A percentile compares a stretch with the other conserved stretches of the same genome.
These are phyloP conservation scores for Madurella mycetomatis DNA, from an alignment of 2,329 filamentous ascomycete genomes.

Conservation along the genomic window DNA sequence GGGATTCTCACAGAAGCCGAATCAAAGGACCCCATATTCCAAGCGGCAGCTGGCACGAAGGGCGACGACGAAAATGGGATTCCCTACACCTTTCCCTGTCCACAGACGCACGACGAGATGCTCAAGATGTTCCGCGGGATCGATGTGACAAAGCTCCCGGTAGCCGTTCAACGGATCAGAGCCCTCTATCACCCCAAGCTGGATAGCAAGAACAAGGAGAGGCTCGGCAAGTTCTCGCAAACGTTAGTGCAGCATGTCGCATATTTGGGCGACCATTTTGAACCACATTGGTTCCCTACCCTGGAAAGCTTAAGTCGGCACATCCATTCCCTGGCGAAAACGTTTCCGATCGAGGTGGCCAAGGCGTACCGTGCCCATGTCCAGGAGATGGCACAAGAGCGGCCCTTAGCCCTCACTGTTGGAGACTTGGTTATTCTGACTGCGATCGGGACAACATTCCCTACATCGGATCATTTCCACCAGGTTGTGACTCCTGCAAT, in stretches of 20 bases:
- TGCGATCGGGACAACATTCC: slow-evolving; percentile 78
- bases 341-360: slow-evolving; percentile 73
- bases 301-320: slow-evolving; percentile 82
- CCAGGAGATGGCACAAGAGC: slow-evolving; percentile 44
- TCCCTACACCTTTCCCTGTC: slow-evolving; percentile 83
- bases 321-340: slow-evolving; percentile 86
- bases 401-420: slow-evolving; percentile 50
- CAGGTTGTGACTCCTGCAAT: slow-evolving; percentile 88
- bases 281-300: slow-evolving; percentile 56
- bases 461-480: slow-evolving; percentile 96
- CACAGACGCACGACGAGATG: slow-evolving; percentile 71
- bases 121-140: slow-evolving; percentile 61
- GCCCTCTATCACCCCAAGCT: slow-evolving; percentile 90
- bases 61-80: slow-evolving; percentile 53
- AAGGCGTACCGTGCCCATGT: slow-evolving; percentile 74
- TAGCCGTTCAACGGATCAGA: slow-evolving; percentile 82
- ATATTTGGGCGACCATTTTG: slow-evolving; percentile 42
- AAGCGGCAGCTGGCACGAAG: slow-evolving; percentile 40
- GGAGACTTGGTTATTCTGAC: slow-evolving; percentile 82
- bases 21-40: slow-evolving; percentile 49
- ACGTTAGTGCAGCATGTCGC: slow-evolving; percentile 61
- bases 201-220: slow-evolving; percentile 77
- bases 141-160: slow-evolving; percentile 62
- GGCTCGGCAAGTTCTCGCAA: slow-evolving; percentile 64
- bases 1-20: slow-evolving; percentile 60